Base-by-base conservation (phyloP, 768 basidiomycete species). In the Hygrocybe coccinea region DNA sequence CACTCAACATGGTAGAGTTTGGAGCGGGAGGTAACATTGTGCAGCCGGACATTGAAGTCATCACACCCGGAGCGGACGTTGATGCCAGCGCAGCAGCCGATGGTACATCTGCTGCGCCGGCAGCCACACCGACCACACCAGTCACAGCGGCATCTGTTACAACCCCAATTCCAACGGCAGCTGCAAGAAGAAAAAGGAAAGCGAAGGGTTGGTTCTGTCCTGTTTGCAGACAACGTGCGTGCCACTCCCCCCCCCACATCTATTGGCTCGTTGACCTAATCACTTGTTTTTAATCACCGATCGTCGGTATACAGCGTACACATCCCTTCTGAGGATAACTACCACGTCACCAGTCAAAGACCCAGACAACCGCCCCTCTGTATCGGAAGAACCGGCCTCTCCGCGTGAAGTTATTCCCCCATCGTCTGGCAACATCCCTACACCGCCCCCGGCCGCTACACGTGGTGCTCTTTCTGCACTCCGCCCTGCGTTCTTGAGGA, bases 121-220 rank as follows among this genome's bases (percentile, higher is more conserved):
- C 67, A 24, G 58, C 67, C 21, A 64, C 21, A 59, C 22, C 8
- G 65, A 58, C 67, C 21, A 64, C 21, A 59, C 22, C 8, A 65
- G 64, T 6, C 67, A 63, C 6, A 61, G 63, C 15, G 68, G 62
- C 12, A 60, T 43, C 35, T 51, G 59, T 9, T 65, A 61, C 10
- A 64, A 22, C 54, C 3, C 38, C 51, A 1, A 24, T 50, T 1
- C 44, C 62, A 22, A 24, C 62, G 7, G 53, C 66, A n/a, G 9
- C 48, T 6, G 36, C 51, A 5, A 78, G 91, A 58, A 77, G 93
- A 66, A 95, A 93, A 77, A 79, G 92, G 62, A 95, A 91, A 74
- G 89, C 91, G 0, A 97, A 97, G 71, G 94, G 94, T 5, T 97
- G 94, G 94, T 91, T 89, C 79, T 97, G 94, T 68, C 94, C 94